Evolutionary conservation across 2,329 filamentous ascomycete species (phyloP), one percentile per base, ranked within the genome.

Genomic region (Lasiodiplodia hormozganensis): DNA sequence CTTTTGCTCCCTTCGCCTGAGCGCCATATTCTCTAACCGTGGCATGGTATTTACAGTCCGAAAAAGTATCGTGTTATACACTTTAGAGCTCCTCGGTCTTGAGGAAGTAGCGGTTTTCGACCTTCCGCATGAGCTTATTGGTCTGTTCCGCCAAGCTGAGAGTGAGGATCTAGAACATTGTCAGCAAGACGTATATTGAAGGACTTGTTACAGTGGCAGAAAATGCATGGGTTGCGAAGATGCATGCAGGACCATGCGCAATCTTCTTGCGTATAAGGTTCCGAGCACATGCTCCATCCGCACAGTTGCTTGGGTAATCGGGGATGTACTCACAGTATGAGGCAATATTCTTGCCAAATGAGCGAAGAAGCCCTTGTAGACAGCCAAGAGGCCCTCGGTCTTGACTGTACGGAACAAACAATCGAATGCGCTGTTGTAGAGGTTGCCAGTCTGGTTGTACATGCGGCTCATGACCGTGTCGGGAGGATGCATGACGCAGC

Each of bases 401-500:
- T 90, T 91, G 70, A 99, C 86, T 0, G 96, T 99, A 83, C 97
- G 94, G 78, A 87, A 88, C 70, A 98, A 82, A 79, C 96, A 99
- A 82, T 99, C 96, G 71, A 97, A 92, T 4, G 96, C 93, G 69
- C 94, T 92, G 73, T 87, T 90, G 85, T 99, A 99, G n/a, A 99
- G 86, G 78, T 97, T 97, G 65, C 96, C 96, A 70, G 94, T 97
- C 80, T 99, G 96, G 84, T 99, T 99, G 85, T 99, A 99, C 85
- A 99, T 90, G 71, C 96, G 91, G 70, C 93, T 96, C 96, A 99
- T 99, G 82, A 99, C 92, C 5, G 96, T 99, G 80, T 99, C 96
- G 87, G 96, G 96, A 66, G 96, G 96, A 77, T 99, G 96, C 96
- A 99, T 99, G 71, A 98, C 90, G 74, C 92, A 93, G 83, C 96